Evolutionary conservation across 2,329 filamentous ascomycete species (phyloP).

Genomic region (Pseudocercospora fuligena): DNA sequence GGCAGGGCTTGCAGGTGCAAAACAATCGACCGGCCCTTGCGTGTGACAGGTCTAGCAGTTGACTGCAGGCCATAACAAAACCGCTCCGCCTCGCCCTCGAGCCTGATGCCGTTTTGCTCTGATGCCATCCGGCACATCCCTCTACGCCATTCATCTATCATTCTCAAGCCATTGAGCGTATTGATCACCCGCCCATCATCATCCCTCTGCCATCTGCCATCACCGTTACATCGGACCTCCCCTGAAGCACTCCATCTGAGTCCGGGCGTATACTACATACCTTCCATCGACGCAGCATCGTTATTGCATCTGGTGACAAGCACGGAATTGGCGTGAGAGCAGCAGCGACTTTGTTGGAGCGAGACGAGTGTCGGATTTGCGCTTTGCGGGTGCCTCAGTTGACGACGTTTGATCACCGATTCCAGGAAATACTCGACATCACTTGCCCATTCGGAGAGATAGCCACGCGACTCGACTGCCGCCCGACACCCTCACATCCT

Average conservation of each 20-base stretch:
- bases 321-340: neutral
- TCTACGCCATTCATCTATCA: slow-evolving; percentile 21
- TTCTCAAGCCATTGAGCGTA: slow-evolving; percentile 22
- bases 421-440: slow-evolving; percentile 8
- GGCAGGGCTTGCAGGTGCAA: slow-evolving; percentile 39
- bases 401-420: slow-evolving; percentile 9
- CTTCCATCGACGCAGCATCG: slow-evolving; percentile 18
- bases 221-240: slow-evolving; percentile 13
- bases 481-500: slow-evolving; percentile 16
- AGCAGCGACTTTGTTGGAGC: neutral
- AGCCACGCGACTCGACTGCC: slow-evolving; percentile 27
- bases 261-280: slow-evolving; percentile 3
- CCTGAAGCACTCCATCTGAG: slow-evolving; percentile 6
- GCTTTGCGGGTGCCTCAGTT: slow-evolving; percentile 6
- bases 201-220: neutral
- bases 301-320: slow-evolving; percentile 10
- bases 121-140: slow-evolving; percentile 26
- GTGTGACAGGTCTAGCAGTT: slow-evolving; percentile 31
- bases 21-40: slow-evolving; percentile 32
- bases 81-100: slow-evolving; percentile 25
- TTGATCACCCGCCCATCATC: slow-evolving; percentile 10
- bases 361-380: neutral
- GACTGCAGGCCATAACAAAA: slow-evolving; percentile 32
- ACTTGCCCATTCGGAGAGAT: slow-evolving; percentile 2
- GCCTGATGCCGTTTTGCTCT: slow-evolving; percentile 22